Evolutionary conservation across 1,284 basidiomycete genomes (phyloP).

Genomic region (Cryptococcus hybrid): DNA sequence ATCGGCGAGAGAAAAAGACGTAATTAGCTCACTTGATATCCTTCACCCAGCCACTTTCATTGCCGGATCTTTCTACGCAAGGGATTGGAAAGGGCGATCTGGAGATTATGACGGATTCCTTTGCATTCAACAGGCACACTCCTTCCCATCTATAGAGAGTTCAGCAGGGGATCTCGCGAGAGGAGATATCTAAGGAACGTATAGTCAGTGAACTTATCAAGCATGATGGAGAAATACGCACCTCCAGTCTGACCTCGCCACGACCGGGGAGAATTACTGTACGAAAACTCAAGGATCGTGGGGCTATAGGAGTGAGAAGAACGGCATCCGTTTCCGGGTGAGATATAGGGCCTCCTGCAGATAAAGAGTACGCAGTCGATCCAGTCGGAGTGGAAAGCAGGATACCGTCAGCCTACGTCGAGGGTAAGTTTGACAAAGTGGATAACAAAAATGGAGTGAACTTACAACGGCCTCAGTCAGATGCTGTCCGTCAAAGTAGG

Average conservation of each 20-base stretch:
- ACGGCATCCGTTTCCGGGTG: slow-evolving; percentile 89
- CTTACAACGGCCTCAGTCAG: slow-evolving; percentile 91
- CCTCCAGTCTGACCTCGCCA: slow-evolving; percentile 75
- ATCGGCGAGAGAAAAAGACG: background rate
- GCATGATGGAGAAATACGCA: slow-evolving; percentile 50
- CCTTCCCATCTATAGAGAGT: slow-evolving; percentile 86
- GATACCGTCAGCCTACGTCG: slow-evolving; percentile 78
- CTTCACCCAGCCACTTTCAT: slow-evolving; percentile 91
- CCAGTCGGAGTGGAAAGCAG: slow-evolving; percentile 96
- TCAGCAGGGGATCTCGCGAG: slow-evolving; percentile 81
- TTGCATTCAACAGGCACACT: slow-evolving; percentile 68
- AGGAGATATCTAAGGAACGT: slow-evolving; percentile 66
- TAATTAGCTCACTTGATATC: slow-evolving; percentile 68
- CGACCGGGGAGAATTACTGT: slow-evolving; percentile 84
- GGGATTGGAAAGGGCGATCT: slow-evolving; percentile 88
- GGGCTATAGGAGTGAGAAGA: slow-evolving; percentile 91
- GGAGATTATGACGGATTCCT: slow-evolving; percentile 80
- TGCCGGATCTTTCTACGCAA: slow-evolving; percentile 82
- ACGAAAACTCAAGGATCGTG: slow-evolving; percentile 86
- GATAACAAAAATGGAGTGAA: slow-evolving; percentile 20
- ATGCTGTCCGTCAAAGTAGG: slow-evolving; percentile 93
- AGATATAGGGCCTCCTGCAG: slow-evolving; percentile 93
- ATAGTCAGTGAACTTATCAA: background rate
- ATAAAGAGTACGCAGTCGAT: slow-evolving; percentile 94
- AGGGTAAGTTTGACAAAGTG: background rate